Percentiles rank a stretch among this genome's conserved stretches.
Conservation (phyloP, 1,284 basidiomycete species). For the Mycena citricolor region DNA sequence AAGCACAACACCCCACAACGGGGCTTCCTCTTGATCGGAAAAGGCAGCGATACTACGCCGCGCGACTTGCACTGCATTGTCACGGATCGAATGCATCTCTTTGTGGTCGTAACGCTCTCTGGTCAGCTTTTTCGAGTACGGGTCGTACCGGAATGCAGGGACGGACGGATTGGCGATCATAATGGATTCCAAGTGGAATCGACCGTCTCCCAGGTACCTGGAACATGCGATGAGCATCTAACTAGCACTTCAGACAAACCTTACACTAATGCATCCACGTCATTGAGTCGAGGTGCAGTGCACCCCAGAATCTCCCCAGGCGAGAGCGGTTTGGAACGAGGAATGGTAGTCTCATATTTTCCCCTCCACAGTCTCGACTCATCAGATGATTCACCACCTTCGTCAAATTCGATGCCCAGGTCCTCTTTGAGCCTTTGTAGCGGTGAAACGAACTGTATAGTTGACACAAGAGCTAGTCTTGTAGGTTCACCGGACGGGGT, state of each 20-base stretch:
- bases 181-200: conserved; percentile 97
- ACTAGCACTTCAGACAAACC: conserved; percentile 29
- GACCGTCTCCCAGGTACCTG: conserved; percentile 96
- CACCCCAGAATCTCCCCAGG: conserved; percentile 98
- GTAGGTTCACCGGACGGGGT: conserved; percentile 46
- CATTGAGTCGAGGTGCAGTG: conserved; percentile 84
- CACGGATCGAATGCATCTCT: conserved; percentile 79
- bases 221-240: conserved; percentile 11
- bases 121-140: conserved; percentile 97
- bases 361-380: conserved; percentile 49
- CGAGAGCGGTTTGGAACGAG: conserved; percentile 90
- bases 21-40: conserved; percentile 24
- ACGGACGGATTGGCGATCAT: conserved; percentile 99
- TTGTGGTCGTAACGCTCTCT: conserved; percentile 89
- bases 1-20: conserved; percentile 90
- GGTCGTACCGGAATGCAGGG: conserved; percentile 97
- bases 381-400: conserved; percentile 9
- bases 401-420: conserved; percentile 45
- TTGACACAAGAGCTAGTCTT: conserved; percentile 86
- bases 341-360: conserved; percentile 79
- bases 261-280: conserved; percentile 87
- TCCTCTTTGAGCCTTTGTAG: conserved; percentile 85
- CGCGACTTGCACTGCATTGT: conserved; percentile 78
- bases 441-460: conserved; percentile 93
- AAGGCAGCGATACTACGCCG: conserved; percentile 56